phyloP scores from a whole-genome alignment of 345 rosid genomes.

The Rhodomyrtus tomentosa region DNA sequence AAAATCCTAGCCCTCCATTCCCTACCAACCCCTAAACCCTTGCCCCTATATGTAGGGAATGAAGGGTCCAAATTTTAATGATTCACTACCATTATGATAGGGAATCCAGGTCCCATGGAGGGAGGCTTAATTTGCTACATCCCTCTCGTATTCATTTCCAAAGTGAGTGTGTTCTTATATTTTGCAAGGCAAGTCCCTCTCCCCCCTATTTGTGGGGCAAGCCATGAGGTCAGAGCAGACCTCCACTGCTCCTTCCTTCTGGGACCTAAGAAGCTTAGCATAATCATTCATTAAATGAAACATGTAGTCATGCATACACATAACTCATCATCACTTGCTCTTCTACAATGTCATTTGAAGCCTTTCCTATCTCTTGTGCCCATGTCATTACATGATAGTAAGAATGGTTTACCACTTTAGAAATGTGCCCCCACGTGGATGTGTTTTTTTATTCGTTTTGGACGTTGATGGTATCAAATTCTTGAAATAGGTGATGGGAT shows the following conservation, averaged over 20 bases:
- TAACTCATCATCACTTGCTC: conserved; percentile 50
- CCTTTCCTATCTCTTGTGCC: conserved; percentile 61
- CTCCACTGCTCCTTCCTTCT: conserved; percentile 27
- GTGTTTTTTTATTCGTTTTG: neutral
- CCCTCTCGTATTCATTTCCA: too few relatives aligned
- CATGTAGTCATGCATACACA: conserved; percentile 66
- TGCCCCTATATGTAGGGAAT: too few relatives aligned
- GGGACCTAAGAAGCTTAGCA: conserved; percentile 45
- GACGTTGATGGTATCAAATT: neutral
- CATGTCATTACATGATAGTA: neutral
- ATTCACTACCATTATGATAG: too few relatives aligned
- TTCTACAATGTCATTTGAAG: conserved; percentile 38
- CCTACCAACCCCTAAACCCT: too few relatives aligned
- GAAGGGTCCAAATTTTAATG: too few relatives aligned
- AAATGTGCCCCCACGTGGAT: neutral
- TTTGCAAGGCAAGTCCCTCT: conserved; percentile 3
- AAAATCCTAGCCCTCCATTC: too few relatives aligned
- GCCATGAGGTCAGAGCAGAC: conserved; percentile 45
- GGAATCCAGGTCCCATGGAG: too few relatives aligned
- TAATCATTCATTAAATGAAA: conserved; percentile 60
- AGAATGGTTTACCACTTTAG: neutral
- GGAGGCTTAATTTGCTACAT: too few relatives aligned
- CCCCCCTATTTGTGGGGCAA: conserved; percentile 27
- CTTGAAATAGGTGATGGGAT: neutral
- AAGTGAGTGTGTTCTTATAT: too few relatives aligned